phyloP scores from a whole-genome alignment of 345 rosid genomes.

The Eucalyptus cloeziana region DNA sequence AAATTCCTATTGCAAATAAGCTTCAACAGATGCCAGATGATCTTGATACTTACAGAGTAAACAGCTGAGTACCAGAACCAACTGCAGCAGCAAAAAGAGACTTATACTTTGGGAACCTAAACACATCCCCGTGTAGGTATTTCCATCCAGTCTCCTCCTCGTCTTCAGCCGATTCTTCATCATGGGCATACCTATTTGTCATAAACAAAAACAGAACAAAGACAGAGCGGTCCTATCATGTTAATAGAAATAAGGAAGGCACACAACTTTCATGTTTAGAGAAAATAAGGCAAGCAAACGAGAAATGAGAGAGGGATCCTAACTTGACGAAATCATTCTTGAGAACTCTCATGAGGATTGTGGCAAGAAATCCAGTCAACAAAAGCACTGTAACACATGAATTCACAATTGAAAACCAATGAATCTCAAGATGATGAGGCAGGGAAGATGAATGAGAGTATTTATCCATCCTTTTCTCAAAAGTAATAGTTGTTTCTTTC shows the following conservation, averaged over 20 bases:
- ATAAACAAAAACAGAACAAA: neutral
- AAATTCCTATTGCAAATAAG: neutral
- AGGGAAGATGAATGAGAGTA: constrained; percentile 28
- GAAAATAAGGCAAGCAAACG: neutral
- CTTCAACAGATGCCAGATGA: neutral
- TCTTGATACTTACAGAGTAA: constrained; percentile 24
- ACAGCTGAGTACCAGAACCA: constrained; percentile 41
- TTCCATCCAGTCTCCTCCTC: constrained; percentile 48
- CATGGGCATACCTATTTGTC: constrained; percentile 26
- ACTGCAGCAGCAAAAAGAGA: constrained; percentile 35
- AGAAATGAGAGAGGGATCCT: neutral
- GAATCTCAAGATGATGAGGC: constrained; percentile 40
- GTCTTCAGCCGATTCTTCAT: constrained; percentile 34
- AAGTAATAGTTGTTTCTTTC: constrained; percentile 30
- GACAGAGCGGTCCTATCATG: neutral
- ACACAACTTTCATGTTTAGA: neutral
- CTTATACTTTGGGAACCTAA: constrained; percentile 27
- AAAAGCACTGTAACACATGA: constrained; percentile 41
- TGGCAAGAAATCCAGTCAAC: constrained; percentile 37
- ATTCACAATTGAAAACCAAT: constrained; percentile 39
- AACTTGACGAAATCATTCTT: constrained; percentile 39
- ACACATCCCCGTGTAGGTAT: constrained; percentile 38
- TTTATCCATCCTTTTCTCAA: constrained; percentile 37
- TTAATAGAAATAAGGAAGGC: neutral
- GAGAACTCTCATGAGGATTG: constrained; percentile 39